phyloP scores from a whole-genome alignment of 1,284 basidiomycete species.

The Ceratobasidium sp. region DNA sequence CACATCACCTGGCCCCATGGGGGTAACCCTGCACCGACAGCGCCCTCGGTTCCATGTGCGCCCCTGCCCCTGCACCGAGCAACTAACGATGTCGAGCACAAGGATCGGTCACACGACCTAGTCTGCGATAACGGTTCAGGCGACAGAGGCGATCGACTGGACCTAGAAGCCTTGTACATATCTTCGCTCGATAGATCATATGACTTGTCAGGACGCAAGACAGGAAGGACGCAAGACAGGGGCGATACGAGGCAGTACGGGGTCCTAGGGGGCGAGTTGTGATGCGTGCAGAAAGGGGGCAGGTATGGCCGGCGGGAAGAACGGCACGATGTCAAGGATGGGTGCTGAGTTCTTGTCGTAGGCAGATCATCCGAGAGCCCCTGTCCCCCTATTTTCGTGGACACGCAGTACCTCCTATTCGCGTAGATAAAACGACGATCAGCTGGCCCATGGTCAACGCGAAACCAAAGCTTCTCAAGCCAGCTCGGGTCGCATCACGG shows the following conservation, averaged over 20 bases:
- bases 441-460: neutral
- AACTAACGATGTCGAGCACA: neutral
- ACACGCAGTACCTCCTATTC: neutral
- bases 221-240: neutral
- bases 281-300: neutral
- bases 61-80: neutral
- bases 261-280: neutral
- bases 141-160: constrained; percentile 3
- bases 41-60: too few relatives aligned
- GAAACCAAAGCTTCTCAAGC: neutral
- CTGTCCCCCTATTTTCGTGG: neutral
- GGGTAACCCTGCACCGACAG: neutral
- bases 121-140: neutral
- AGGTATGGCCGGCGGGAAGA: constrained; percentile 4
- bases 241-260: neutral
- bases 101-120: neutral
- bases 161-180: neutral
- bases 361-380: neutral
- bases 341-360: constrained; percentile 1
- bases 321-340: neutral
- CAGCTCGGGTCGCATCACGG: constrained; percentile 23
- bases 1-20: constrained; percentile 1
- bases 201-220: constrained; percentile 1
- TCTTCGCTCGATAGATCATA: neutral
- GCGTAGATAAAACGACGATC: constrained; percentile 10